Evolutionary conservation across 108 stramenopile species (phyloP).

Genomic region (Fistulifera pelliculosa): DNA sequence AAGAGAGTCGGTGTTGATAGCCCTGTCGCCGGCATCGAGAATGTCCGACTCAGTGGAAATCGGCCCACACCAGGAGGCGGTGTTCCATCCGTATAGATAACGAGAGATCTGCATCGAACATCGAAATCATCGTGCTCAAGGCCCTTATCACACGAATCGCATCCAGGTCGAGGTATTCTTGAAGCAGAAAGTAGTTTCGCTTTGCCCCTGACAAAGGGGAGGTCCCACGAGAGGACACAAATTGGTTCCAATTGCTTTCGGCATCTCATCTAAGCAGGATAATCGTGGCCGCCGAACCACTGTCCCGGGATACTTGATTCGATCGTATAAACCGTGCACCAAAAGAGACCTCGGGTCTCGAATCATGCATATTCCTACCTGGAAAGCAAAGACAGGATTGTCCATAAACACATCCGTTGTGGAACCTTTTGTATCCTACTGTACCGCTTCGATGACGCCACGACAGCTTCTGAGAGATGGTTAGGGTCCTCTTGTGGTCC

Average conservation of each 20-base stretch:
- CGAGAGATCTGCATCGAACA: slow-evolving; percentile 9
- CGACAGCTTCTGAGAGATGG: slow-evolving; percentile 15
- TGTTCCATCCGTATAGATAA: slow-evolving; percentile 32
- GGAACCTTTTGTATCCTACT: slow-evolving; percentile 10
- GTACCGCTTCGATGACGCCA: slow-evolving; percentile 6
- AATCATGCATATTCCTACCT: slow-evolving; percentile 35
- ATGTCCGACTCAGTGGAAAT: slow-evolving; percentile 17
- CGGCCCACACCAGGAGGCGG: slow-evolving; percentile 47
- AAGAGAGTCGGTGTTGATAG: not conserved
- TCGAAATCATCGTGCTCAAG: too few relatives aligned
- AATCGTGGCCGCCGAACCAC: slow-evolving; percentile 32
- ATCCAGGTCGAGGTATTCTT: slow-evolving; percentile 24
- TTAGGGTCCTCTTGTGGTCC: slow-evolving; percentile 58
- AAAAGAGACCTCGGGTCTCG: slow-evolving; percentile 36
- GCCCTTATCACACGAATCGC: not conserved
- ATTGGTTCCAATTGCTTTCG: not conserved
- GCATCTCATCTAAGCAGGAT: not conserved
- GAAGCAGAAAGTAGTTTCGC: slow-evolving; percentile 19
- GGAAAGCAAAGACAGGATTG: slow-evolving; percentile 27
- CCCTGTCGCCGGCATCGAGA: not conserved
- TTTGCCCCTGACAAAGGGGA: slow-evolving; percentile 5
- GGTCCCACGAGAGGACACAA: not conserved
- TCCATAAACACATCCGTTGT: slow-evolving; percentile 50
- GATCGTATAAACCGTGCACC: slow-evolving; percentile 52
- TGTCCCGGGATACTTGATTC: slow-evolving; percentile 39